These are phyloP conservation scores for Testicularia cyperi DNA, from an alignment of 1,284 basidiomycete species.

Conservation along the genomic window DNA sequence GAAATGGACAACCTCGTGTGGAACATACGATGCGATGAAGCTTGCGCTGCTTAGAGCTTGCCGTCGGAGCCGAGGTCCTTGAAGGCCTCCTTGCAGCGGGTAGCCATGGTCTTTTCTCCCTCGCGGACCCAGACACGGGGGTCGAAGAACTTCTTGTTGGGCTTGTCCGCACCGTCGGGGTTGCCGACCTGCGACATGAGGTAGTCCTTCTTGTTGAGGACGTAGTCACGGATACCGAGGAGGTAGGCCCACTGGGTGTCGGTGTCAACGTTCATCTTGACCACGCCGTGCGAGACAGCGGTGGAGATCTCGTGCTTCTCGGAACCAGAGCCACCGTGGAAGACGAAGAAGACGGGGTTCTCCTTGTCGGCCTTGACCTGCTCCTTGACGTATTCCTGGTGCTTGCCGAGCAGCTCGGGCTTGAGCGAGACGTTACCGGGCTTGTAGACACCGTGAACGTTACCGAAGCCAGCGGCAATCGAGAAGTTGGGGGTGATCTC, in stretches of 20 bases:
- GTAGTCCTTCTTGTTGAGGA: constrained; percentile 60
- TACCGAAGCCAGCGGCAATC: constrained; percentile 94
- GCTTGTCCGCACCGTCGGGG: constrained; percentile 59
- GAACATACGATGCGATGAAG: too few relatives aligned
- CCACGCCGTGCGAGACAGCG: constrained; percentile 81
- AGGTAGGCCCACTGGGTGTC: constrained; percentile 94
- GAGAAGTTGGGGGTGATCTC: constrained; percentile 90
- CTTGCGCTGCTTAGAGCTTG: constrained; percentile 46
- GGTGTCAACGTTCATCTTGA: constrained; percentile 61
- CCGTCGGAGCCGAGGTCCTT: constrained; percentile 70
- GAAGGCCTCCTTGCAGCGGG: constrained; percentile 89
- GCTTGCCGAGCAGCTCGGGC: constrained; percentile 87
- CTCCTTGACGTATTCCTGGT: constrained; percentile 77
- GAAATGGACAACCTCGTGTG: too few relatives aligned
- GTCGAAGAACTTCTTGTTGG: constrained; percentile 60
- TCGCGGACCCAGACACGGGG: constrained; percentile 93
- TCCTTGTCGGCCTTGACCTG: constrained; percentile 69
- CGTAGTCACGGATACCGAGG: constrained; percentile 68
- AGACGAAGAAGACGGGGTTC: constrained; percentile 85
- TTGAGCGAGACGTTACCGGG: constrained; percentile 73
- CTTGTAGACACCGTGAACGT: constrained; percentile 71
- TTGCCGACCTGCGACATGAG: constrained; percentile 59
- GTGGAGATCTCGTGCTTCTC: constrained; percentile 93
- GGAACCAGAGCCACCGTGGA: constrained; percentile 99
- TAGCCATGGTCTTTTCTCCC: constrained; percentile 89